These are phyloP conservation scores for Jatropha curcas DNA, from an alignment of 345 rosid genomes.

Conservation along the genomic window DNA sequence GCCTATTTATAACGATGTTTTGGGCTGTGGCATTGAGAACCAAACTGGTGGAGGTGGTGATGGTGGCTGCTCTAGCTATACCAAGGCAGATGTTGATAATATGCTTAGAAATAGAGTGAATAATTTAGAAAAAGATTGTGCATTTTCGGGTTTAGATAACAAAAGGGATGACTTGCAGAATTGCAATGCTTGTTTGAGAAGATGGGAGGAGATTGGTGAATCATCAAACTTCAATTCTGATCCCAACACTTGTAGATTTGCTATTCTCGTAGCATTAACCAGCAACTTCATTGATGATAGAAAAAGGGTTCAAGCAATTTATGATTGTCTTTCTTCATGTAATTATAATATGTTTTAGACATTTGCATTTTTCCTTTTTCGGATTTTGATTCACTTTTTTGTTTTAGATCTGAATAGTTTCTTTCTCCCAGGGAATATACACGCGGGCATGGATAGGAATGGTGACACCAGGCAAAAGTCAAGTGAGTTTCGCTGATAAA, in stretches of 20 bases:
- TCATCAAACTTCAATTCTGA: slow-evolving; percentile 13
- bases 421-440: slow-evolving; percentile 20
- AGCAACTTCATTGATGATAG: slow-evolving; percentile 35
- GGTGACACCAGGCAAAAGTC: slow-evolving; percentile 1
- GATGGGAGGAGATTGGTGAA: slow-evolving; percentile 42
- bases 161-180: slow-evolving; percentile 7
- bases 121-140: slow-evolving; percentile 36
- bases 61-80: slow-evolving; percentile 45
- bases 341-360: neutral
- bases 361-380: neutral
- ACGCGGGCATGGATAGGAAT: neutral
- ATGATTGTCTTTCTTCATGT: slow-evolving; percentile 40
- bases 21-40: slow-evolving; percentile 38
- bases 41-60: slow-evolving; percentile 39
- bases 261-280: slow-evolving; percentile 41
- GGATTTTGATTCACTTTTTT: too few species aligned
- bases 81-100: slow-evolving; percentile 26
- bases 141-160: slow-evolving; percentile 12
- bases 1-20: slow-evolving; percentile 13
- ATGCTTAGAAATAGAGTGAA: slow-evolving; percentile 30
- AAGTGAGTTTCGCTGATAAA: slow-evolving; percentile 7
- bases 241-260: slow-evolving; percentile 43
- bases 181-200: slow-evolving; percentile 36
- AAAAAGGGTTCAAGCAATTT: slow-evolving; percentile 29
- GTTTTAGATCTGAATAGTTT: neutral